Evolutionary conservation across 805 yeast species (phyloP).

Genomic region (Tetrapisispora taiwanensis): DNA sequence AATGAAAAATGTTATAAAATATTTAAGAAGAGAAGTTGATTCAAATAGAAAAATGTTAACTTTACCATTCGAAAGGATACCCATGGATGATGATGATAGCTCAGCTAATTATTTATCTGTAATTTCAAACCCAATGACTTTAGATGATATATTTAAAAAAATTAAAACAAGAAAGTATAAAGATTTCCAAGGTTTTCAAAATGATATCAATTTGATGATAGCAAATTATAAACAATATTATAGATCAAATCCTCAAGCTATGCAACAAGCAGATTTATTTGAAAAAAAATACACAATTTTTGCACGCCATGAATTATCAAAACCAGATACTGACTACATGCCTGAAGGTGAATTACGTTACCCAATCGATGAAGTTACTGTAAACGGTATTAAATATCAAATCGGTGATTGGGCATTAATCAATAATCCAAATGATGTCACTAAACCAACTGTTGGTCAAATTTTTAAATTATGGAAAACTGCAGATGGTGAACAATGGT

Average conservation of each 20-base stretch:
- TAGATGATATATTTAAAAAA: constrained; percentile 67
- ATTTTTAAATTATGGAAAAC: constrained; percentile 86
- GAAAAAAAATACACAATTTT: constrained; percentile 50
- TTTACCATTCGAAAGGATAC: constrained; percentile 70
- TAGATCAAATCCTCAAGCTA: constrained; percentile 46
- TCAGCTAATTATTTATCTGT: constrained; percentile 34
- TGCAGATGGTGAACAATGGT: constrained; percentile 70
- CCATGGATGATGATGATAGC: constrained; percentile 36
- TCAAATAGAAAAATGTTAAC: constrained; percentile 42
- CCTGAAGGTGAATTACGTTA: constrained; percentile 53
- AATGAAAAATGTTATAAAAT: constrained; percentile 76
- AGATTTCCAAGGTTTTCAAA: constrained; percentile 63
- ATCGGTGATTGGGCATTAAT: constrained; percentile 95
- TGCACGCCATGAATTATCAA: constrained; percentile 59
- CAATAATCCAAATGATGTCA: constrained; percentile 76
- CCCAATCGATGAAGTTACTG: constrained; percentile 70
- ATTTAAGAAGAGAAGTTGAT: constrained; percentile 62
- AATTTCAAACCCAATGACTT: constrained; percentile 50
- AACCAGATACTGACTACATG: constrained; percentile 71
- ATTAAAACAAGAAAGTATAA: constrained; percentile 78
- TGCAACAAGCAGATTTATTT: constrained; percentile 51
- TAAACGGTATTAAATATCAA: constrained; percentile 59
- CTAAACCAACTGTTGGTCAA: constrained; percentile 89
- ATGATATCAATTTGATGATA: constrained; percentile 67
- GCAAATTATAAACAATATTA: constrained; percentile 61